Conservation (phyloP, 257 asterid genomes). For the Solanum virginianum region DNA sequence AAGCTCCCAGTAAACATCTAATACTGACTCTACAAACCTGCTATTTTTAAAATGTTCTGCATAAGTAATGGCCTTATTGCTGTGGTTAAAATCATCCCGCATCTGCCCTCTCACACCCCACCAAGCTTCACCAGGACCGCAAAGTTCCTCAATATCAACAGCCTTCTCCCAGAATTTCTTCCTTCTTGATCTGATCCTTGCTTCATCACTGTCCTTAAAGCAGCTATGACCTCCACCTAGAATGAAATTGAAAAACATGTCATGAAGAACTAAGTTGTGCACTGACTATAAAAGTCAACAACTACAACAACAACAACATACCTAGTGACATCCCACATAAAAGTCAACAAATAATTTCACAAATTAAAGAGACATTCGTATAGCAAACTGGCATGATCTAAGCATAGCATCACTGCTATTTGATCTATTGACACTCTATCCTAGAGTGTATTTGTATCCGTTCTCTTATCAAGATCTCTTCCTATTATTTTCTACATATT, state of each 20-base stretch:
- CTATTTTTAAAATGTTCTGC: slow-evolving; percentile 69
- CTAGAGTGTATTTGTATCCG: background rate
- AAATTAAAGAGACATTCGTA: background rate
- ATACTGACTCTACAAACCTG: slow-evolving; percentile 77
- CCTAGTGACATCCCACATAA: too few relatives aligned
- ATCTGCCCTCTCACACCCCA: slow-evolving; percentile 93
- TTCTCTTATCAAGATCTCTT: background rate
- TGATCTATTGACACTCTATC: background rate
- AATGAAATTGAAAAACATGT: background rate
- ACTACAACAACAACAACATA: too few relatives aligned
- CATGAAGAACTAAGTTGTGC: background rate
- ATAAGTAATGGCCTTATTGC: slow-evolving; percentile 57
- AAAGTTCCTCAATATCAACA: slow-evolving; percentile 66
- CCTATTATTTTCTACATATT: background rate
- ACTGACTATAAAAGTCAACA: background rate
- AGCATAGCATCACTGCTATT: background rate
- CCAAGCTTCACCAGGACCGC: slow-evolving; percentile 96
- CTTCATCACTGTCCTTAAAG: slow-evolving; percentile 86
- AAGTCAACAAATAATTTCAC: background rate
- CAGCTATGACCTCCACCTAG: slow-evolving; percentile 99
- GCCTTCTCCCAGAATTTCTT: slow-evolving; percentile 92
- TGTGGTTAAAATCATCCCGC: slow-evolving; percentile 92
- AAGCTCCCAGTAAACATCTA: slow-evolving; percentile 89
- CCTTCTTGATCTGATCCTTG: slow-evolving; percentile 62
- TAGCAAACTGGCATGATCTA: background rate